These are phyloP conservation scores for Ligustrum vulgare DNA, from an alignment of 257 asterid genomes.

Conservation along the genomic window DNA sequence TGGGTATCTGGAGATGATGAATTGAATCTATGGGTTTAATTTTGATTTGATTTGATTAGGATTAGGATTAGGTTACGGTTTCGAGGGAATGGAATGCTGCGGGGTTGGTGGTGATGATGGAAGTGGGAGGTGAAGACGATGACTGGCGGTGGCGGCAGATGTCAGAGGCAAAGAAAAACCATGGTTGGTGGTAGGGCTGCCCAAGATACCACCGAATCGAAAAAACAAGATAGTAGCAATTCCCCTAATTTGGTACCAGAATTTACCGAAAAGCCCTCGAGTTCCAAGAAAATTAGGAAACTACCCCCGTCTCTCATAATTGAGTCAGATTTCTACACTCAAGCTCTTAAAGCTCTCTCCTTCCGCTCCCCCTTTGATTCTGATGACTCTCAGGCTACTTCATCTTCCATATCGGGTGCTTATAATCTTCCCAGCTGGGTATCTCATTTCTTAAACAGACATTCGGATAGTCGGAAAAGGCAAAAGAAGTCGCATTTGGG, in stretches of 20 bases:
- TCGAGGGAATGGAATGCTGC: constrained; percentile 51
- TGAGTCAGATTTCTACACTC: constrained; percentile 60
- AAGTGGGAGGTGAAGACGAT: constrained; percentile 49
- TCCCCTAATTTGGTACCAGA: constrained; percentile 46
- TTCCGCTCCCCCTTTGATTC: constrained; percentile 72
- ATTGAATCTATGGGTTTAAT: constrained; percentile 19
- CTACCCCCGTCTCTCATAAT: constrained; percentile 41
- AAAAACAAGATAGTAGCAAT: constrained; percentile 35
- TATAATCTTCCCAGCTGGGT: constrained; percentile 64
- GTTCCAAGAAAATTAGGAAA: constrained; percentile 38
- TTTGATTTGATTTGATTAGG: constrained; percentile 26
- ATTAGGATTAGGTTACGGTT: constrained; percentile 40
- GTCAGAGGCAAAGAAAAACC: constrained; percentile 61
- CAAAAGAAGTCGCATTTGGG: constrained; percentile 75
- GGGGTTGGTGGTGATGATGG: constrained; percentile 49
- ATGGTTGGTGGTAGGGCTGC: constrained; percentile 59
- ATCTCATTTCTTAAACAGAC: constrained; percentile 57
- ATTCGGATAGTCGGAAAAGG: constrained; percentile 66
- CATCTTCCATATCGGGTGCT: constrained; percentile 35
- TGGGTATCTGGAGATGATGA: background rate
- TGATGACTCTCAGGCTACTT: constrained; percentile 47
- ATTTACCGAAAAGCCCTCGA: constrained; percentile 67
- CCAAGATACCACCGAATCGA: constrained; percentile 38
- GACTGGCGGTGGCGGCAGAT: constrained; percentile 65
- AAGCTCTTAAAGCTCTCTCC: constrained; percentile 75